Evolutionary conservation across 371 early-diverging fungal genomes (phyloP).

Genomic region (Mortierella sp.): DNA sequence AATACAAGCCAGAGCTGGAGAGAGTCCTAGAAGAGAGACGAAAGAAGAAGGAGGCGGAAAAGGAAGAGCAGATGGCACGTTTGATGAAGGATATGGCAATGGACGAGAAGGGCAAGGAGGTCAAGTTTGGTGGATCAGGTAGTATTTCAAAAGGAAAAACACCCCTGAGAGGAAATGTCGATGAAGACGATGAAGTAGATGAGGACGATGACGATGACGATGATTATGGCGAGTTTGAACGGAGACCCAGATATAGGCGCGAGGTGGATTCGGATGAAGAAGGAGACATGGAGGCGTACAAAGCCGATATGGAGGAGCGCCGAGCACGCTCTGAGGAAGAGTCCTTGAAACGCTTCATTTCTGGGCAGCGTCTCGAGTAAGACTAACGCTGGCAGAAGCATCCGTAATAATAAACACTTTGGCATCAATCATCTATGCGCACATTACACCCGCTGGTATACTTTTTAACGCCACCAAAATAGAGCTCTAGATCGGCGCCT

Average conservation of each 20-base stretch:
- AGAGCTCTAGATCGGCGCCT: background rate
- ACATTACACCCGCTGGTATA: too few species aligned
- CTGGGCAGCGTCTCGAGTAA: slow-evolving; percentile 31
- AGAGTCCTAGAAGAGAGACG: slow-evolving; percentile 38
- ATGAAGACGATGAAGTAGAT: slow-evolving; percentile 14
- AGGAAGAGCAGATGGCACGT: slow-evolving; percentile 53
- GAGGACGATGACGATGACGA: slow-evolving; percentile 24
- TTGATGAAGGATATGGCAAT: slow-evolving; percentile 45
- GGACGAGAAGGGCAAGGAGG: slow-evolving; percentile 24
- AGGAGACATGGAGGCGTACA: slow-evolving; percentile 17
- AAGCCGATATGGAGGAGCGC: slow-evolving; percentile 24
- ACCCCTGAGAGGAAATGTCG: background rate
- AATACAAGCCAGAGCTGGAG: slow-evolving; percentile 52
- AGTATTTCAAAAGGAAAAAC: slow-evolving; percentile 7
- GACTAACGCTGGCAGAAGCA: background rate
- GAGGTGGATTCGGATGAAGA: slow-evolving; percentile 30
- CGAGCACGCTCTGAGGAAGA: slow-evolving; percentile 22
- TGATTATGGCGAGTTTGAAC: slow-evolving; percentile 25
- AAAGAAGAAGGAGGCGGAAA: slow-evolving; percentile 43
- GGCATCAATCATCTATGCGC: background rate
- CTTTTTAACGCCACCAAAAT: background rate
- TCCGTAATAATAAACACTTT: background rate
- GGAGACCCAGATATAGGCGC: slow-evolving; percentile 24
- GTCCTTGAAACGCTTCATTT: slow-evolving; percentile 36
- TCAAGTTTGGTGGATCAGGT: slow-evolving; percentile 8